Evolutionary conservation across 371 early-diverging fungal species (phyloP), one percentile per base, ranked within the genome.

Genomic region (Lichtheimia ramosa): DNA sequence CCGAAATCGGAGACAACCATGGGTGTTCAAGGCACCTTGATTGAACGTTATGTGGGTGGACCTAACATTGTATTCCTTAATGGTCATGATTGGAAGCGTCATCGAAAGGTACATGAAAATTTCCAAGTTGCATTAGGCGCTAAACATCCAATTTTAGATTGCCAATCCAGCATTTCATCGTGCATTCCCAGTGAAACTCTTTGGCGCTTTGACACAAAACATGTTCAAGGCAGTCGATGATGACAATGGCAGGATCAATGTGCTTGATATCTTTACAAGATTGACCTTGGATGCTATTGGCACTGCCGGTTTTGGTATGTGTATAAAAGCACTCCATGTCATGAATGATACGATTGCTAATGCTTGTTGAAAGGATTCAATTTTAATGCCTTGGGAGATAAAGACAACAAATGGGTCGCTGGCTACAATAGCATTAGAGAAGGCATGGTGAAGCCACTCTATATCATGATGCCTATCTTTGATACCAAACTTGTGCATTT

Each of bases 101-200:
- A 64, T n/a, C 58, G 71, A 15, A 67, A 67, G 64, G 64, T 64
- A 7, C 51, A 12, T 13, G 15, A 20, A 18, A 12, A 25, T 2
- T 13, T 14, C 15, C 14, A 28, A 40, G 23, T 25, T 13, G 21
- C 15, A 6, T 43, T 5, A 15, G 16, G 21, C 48, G 3, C 28
- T 15, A 13, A 42, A 0, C 49, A 48, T 46, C 21, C 53, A 52
- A 7, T 16, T 25, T 25, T 49, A 66, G 61, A 59, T 68, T 43
- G 68, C 70, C 12, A 81, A 75, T 24, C 77, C 77, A 21, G 79
- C 71, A 2, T 78, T 78, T 46, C 73, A 71, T 48, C 71, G 71
- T 7, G 58, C 73, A 1, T 63, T 78, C 59, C 79, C 75, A 13
- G 55, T 73, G 1, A 60, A 59, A 2, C 8, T 68, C 1, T 74